These are phyloP conservation scores for Basidioascus undulatus DNA, from an alignment of 768 basidiomycete genomes.

Conservation along the genomic window DNA sequence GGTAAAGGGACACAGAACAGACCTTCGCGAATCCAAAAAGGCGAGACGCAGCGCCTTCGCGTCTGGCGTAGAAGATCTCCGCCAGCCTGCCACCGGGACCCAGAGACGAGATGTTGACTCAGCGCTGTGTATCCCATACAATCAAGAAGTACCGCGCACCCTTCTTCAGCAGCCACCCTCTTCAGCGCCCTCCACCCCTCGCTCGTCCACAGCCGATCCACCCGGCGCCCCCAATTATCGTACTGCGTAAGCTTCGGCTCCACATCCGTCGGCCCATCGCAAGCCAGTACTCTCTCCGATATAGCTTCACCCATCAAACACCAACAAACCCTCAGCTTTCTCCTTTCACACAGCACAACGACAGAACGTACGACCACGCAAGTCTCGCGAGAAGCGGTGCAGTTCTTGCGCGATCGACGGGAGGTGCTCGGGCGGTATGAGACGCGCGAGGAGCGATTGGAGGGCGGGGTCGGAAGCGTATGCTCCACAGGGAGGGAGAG, in stretches of 20 bases:
- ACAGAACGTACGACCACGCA: conserved; percentile 21
- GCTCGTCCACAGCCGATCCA: conserved; percentile 42
- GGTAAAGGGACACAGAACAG: conserved; percentile 12
- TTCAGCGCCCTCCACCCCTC: conserved; percentile 52
- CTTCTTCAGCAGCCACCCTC: conserved; percentile 35
- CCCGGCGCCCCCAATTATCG: conserved; percentile 42
- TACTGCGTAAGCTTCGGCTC: conserved; percentile 32
- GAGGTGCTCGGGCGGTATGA: conserved; percentile 27
- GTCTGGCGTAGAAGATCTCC: conserved; percentile 41
- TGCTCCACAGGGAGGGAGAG: background rate
- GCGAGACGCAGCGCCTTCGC: conserved; percentile 35
- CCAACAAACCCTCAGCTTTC: no score
- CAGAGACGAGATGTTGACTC: background rate
- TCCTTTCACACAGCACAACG: background rate
- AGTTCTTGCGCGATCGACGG: conserved; percentile 23
- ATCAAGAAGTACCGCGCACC: conserved; percentile 15
- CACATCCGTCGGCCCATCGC: conserved; percentile 19
- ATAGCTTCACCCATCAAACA: rapidly evolving
- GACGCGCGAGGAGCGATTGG: conserved; percentile 32
- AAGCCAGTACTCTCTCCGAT: background rate
- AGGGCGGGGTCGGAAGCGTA: conserved; percentile 39
- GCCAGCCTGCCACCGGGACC: conserved; percentile 18
- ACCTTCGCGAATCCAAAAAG: conserved; percentile 41
- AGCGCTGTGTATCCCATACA: background rate
- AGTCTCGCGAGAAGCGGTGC: conserved; percentile 26